These are phyloP conservation scores for Pistacia vera DNA, from an alignment of 345 rosid species.

Conservation along the genomic window DNA sequence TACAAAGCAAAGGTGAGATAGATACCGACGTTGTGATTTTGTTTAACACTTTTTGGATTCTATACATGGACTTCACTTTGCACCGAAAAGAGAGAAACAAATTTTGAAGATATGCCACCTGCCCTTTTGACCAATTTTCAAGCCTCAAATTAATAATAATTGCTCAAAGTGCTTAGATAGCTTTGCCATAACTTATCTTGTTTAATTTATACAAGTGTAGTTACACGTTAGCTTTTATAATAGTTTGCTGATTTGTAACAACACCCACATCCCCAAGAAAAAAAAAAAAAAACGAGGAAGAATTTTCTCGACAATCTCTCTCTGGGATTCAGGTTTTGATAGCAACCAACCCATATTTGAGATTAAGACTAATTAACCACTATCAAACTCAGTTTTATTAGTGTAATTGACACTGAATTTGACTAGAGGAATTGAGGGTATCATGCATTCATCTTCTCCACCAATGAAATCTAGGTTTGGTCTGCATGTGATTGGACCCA, in stretches of 20 bases:
- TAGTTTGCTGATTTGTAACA: slow-evolving; percentile 12
- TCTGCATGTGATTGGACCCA: slow-evolving; percentile 19
- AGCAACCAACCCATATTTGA: slow-evolving; percentile 1
- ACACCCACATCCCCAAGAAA: neutral
- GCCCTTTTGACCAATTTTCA: slow-evolving; percentile 27
- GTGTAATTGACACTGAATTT: slow-evolving; percentile 5
- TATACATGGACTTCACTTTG: slow-evolving; percentile 10
- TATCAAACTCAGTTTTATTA: too few species aligned
- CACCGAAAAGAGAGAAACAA: slow-evolving; percentile 26
- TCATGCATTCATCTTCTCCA: neutral
- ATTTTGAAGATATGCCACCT: slow-evolving; percentile 5
- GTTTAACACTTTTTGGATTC: neutral
- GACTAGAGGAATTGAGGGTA: slow-evolving; percentile 2
- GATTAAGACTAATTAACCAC: too few species aligned
- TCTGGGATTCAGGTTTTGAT: neutral
- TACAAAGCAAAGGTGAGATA: neutral
- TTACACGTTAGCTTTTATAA: slow-evolving; percentile 14
- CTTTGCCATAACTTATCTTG: slow-evolving; percentile 15
- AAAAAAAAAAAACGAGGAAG: too few species aligned
- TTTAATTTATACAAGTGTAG: slow-evolving; percentile 7
- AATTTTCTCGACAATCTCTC: slow-evolving; percentile 11
- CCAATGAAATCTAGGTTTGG: slow-evolving; percentile 14
- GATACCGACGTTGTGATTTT: slow-evolving; percentile 7
- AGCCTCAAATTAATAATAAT: neutral
- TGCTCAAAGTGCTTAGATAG: neutral